phyloP scores from a whole-genome alignment of 2,329 filamentous ascomycete species.

The Botrytis squamosa region DNA sequence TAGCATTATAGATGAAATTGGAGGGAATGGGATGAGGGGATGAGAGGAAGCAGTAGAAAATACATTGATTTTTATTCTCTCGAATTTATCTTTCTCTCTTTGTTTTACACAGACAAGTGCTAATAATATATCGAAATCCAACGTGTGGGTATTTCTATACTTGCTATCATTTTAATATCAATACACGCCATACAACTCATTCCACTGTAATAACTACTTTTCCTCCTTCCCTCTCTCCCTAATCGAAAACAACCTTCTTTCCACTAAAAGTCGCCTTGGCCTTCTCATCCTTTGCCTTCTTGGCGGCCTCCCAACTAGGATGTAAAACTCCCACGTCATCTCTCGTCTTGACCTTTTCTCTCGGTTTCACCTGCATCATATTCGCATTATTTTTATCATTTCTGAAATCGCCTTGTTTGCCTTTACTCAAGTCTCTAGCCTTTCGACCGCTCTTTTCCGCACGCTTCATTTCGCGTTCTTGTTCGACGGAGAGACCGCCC shows the following conservation, averaged over 20 bases:
- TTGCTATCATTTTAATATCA: neutral
- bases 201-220: no score
- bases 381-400: conserved; percentile 18
- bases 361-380: conserved; percentile 36
- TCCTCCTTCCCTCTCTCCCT: neutral
- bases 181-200: neutral
- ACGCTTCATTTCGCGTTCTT: conserved; percentile 25
- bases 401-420: conserved; percentile 21
- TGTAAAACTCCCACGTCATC: conserved; percentile 56
- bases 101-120: neutral
- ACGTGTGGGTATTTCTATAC: neutral
- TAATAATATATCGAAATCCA: neutral
- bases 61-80: neutral
- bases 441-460: conserved; percentile 44
- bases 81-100: neutral
- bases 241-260: conserved; percentile 60
- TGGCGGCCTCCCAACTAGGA: conserved; percentile 59
- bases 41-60: neutral
- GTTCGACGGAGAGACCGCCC: conserved; percentile 23
- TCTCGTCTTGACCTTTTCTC: conserved; percentile 40
- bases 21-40: no score
- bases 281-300: conserved; percentile 57
- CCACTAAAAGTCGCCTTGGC: conserved; percentile 54
- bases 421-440: conserved; percentile 11
- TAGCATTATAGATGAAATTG: neutral